Percentiles rank a stretch among this genome's conserved stretches.
Conservation (phyloP, 208 protist species). For the Acanthamoeba lenticulata region DNA sequence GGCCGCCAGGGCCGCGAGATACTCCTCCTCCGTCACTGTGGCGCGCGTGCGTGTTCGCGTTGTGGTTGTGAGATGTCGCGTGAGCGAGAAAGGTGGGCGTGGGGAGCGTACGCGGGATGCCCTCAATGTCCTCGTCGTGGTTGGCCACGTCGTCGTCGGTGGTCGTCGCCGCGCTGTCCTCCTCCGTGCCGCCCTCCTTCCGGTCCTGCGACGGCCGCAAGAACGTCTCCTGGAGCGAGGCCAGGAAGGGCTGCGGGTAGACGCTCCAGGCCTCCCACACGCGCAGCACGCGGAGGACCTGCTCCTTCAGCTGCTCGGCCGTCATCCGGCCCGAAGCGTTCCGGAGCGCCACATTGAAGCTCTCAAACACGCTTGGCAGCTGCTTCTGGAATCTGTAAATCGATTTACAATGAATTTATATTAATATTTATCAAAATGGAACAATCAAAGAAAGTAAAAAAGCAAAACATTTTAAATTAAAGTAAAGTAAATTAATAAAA, state of each 20-base stretch:
- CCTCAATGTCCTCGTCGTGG: not conserved
- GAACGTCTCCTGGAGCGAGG: slow-evolving; percentile 15
- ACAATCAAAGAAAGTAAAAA: not conserved
- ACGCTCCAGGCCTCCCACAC: slow-evolving; percentile 76
- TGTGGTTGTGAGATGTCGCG: not conserved
- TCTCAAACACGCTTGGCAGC: slow-evolving; percentile 60
- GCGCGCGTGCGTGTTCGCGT: no score
- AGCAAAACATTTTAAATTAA: not conserved
- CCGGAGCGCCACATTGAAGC: slow-evolving; percentile 54
- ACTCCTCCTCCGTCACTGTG: not conserved
- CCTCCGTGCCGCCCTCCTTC: not conserved
- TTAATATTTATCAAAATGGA: not conserved
- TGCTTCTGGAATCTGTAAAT: slow-evolving; percentile 54
- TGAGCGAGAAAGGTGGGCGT: not conserved
- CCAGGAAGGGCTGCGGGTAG: slow-evolving; percentile 60
- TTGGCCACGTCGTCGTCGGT: not conserved
- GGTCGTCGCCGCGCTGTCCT: not conserved
- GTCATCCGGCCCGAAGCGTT: slow-evolving; percentile 63
- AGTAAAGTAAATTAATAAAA: not conserved
- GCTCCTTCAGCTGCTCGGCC: slow-evolving; percentile 68
- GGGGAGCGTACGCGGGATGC: not conserved
- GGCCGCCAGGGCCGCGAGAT: not conserved
- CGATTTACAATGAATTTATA: not conserved
- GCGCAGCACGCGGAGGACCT: slow-evolving; percentile 71
- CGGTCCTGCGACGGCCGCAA: not conserved